Evolutionary conservation across 805 yeast genomes (phyloP).

Genomic region (Middelhovenomyces tepae): DNA sequence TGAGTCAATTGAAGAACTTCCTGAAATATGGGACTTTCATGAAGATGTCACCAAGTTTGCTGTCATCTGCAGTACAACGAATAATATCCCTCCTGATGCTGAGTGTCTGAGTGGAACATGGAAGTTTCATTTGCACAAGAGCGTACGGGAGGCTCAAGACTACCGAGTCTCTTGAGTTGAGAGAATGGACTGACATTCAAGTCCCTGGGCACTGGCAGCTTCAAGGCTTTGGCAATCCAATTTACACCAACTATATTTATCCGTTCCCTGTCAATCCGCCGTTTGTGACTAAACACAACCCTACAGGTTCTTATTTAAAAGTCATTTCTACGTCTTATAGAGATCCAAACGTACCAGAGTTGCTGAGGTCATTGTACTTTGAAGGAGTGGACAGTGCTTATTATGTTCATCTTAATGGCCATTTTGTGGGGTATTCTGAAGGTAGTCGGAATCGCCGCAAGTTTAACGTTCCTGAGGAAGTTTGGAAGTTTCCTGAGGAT

Average conservation of each 20-base stretch:
- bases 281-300: conserved; percentile 26
- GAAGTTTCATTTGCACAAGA: conserved; percentile 17
- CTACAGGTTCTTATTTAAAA: conserved; percentile 30
- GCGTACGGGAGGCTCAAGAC: conserved; percentile 12
- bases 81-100: conserved; percentile 12
- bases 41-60: no score
- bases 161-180: conserved; percentile 1
- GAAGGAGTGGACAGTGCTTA: conserved; percentile 32
- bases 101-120: conserved; percentile 22
- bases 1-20: no score
- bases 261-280: conserved; percentile 31
- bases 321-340: no score
- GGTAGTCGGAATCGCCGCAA: conserved; percentile 31
- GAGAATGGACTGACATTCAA: conserved; percentile 14
- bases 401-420: conserved; percentile 28
- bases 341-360: conserved; percentile 15
- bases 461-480: conserved; percentile 22
- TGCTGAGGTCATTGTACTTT: conserved; percentile 20
- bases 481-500: no score
- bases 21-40: no score
- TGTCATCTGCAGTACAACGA: no score
- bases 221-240: conserved; percentile 30
- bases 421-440: conserved; percentile 26
- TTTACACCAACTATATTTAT: conserved; percentile 28
- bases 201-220: conserved; percentile 34